Evolutionary conservation across 2,329 filamentous ascomycete species (phyloP).

Genomic region (Aulographum hederae): DNA sequence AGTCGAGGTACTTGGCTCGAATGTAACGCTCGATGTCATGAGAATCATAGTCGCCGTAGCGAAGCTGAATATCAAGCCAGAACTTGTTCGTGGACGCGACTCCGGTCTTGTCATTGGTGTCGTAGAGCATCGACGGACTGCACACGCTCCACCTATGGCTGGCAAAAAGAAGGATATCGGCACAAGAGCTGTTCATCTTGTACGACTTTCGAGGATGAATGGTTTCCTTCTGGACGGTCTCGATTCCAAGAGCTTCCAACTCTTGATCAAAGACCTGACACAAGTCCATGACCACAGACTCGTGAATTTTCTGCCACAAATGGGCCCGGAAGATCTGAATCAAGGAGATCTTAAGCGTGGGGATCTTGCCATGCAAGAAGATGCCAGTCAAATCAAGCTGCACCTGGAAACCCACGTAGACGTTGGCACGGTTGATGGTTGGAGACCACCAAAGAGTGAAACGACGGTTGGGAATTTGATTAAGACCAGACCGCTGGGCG

Average conservation of each 20-base stretch:
- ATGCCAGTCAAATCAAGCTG: constrained; percentile 96
- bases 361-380: constrained; percentile 97
- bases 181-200: constrained; percentile 99
- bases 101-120: constrained; percentile 91
- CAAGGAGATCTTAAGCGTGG: constrained; percentile 89
- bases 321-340: constrained; percentile 99
- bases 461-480: constrained; percentile 95
- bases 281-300: constrained; percentile 96
- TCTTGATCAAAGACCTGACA: constrained; percentile 98
- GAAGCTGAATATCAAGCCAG: constrained; percentile 92
- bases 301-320: constrained; percentile 99
- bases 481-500: constrained; percentile 87
- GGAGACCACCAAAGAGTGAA: constrained; percentile 95
- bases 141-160: constrained; percentile 99
- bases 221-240: constrained; percentile 96
- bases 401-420: constrained; percentile 98
- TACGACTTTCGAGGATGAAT: constrained; percentile 98
- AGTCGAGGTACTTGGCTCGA: constrained; percentile 94
- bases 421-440: constrained; percentile 87
- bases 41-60: constrained; percentile 96
- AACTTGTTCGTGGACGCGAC: constrained; percentile 96
- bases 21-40: constrained; percentile 98
- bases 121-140: constrained; percentile 77
- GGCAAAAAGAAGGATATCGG: constrained; percentile 90
- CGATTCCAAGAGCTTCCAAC: constrained; percentile 83